phyloP scores from a whole-genome alignment of 129 eudicot species.

The Chrysanthemum lavandulifolium region DNA sequence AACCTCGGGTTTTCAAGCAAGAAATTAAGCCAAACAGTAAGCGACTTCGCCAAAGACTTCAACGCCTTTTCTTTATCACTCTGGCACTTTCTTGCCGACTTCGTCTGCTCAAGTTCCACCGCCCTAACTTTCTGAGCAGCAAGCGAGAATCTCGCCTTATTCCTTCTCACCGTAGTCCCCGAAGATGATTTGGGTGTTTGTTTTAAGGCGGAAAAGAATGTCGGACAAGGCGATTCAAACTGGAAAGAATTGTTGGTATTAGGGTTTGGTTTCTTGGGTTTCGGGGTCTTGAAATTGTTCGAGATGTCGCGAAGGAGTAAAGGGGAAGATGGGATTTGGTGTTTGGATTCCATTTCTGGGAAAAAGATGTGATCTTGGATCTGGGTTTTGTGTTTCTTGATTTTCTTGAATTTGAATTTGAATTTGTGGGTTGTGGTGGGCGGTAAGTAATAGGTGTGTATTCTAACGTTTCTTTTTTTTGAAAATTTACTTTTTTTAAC shows the following conservation, averaged over 20 bases:
- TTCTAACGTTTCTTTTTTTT: too few relatives aligned
- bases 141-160: constrained; percentile 23
- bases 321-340: constrained; percentile 45
- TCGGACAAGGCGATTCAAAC: constrained; percentile 33
- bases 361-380: background rate
- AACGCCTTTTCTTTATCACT: constrained; percentile 58
- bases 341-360: constrained; percentile 39
- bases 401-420: background rate
- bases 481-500: too few relatives aligned
- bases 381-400: constrained; percentile 17
- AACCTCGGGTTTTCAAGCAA: constrained; percentile 71
- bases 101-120: constrained; percentile 70
- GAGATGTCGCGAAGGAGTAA: constrained; percentile 73
- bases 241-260: background rate
- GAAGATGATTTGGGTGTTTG: constrained; percentile 58
- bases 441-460: too few relatives aligned
- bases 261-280: constrained; percentile 33
- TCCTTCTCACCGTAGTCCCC: constrained; percentile 22
- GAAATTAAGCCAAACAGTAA: constrained; percentile 92
- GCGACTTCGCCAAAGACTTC: constrained; percentile 68
- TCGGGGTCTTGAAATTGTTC: constrained; percentile 77
- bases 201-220: constrained; percentile 64
- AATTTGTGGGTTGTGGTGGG: constrained; percentile 1
- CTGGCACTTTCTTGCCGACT: constrained; percentile 67
- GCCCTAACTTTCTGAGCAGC: constrained; percentile 57